Conservation (phyloP, 306 rosid genomes). For the Oemleria cerasiformis region DNA sequence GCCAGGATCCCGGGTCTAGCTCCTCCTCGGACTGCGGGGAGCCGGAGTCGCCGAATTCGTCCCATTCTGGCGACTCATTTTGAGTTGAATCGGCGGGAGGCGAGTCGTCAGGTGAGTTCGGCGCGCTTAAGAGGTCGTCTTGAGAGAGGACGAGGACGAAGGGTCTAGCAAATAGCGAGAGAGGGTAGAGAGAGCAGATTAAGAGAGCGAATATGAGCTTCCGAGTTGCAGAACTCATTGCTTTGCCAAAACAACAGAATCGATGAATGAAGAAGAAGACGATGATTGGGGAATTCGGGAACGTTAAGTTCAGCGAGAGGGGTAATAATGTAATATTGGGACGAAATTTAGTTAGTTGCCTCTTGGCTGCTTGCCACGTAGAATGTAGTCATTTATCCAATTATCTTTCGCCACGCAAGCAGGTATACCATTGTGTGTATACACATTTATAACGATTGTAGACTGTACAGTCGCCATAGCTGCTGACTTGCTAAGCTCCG, state of each 20-base stretch:
- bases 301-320: not conserved
- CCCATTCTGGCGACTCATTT: constrained; percentile 76
- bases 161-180: constrained; percentile 54
- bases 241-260: not conserved
- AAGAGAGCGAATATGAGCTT: constrained; percentile 38
- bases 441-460: not conserved
- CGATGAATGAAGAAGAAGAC: not conserved
- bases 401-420: not conserved
- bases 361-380: constrained; percentile 5
- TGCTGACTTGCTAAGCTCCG: not conserved
- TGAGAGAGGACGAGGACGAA: constrained; percentile 69
- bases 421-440: not conserved
- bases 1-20: constrained; percentile 94
- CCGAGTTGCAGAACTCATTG: constrained; percentile 29
- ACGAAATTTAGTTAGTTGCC: not conserved
- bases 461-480: not conserved
- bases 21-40: constrained; percentile 62
- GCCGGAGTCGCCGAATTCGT: constrained; percentile 78
- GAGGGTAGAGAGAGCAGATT: constrained; percentile 36
- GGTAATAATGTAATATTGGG: not conserved
- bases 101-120: constrained; percentile 39
- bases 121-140: constrained; percentile 63
- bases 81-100: constrained; percentile 46
- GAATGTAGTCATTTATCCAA: not conserved
- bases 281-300: not conserved